Percentiles rank a stretch among this genome's conserved stretches.
phyloP scores from a whole-genome alignment of 2,329 filamentous ascomycete genomes.

The Aspergillus sp. region DNA sequence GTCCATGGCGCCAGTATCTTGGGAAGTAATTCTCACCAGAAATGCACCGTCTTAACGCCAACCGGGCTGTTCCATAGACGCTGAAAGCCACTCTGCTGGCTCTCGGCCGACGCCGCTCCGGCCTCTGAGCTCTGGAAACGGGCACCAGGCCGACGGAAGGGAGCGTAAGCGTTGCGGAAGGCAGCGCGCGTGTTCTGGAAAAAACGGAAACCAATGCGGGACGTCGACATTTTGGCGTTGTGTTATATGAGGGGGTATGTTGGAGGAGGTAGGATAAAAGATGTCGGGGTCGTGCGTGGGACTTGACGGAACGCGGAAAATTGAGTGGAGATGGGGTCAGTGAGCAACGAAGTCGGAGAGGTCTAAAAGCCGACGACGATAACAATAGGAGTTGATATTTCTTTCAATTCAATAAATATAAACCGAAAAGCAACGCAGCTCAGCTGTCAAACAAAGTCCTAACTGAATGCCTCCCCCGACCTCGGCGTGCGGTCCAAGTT shows the following conservation, averaged over 20 bases:
- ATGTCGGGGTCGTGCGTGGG: neutral
- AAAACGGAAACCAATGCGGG: constrained; percentile 53
- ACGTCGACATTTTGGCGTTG: constrained; percentile 41
- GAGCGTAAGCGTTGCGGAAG: constrained; percentile 49
- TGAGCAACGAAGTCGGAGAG: neutral
- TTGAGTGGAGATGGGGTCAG: neutral
- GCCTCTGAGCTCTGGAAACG: constrained; percentile 66
- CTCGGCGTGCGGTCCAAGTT: constrained; percentile 9
- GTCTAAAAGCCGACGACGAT: neutral
- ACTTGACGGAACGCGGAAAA: neutral
- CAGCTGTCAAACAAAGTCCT: constrained; percentile 2
- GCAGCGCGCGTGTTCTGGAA: constrained; percentile 45
- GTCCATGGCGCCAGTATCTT: neutral
- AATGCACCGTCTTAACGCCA: constrained; percentile 90
- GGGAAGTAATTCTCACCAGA: constrained; percentile 59
- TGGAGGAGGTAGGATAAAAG: too few relatives aligned
- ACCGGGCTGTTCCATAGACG: constrained; percentile 77
- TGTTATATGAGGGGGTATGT: neutral
- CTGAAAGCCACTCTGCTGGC: constrained; percentile 53
- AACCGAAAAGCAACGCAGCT: neutral
- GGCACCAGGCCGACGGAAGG: constrained; percentile 46
- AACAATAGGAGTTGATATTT: neutral
- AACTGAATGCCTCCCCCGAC: constrained; percentile 7
- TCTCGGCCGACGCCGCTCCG: constrained; percentile 37
- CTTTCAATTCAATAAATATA: neutral